A percentile compares a stretch with the other conserved stretches of the same genome.
Evolutionary conservation across 2,329 filamentous ascomycete genomes (phyloP).

Genomic region (Neonectria neomacrospora): DNA sequence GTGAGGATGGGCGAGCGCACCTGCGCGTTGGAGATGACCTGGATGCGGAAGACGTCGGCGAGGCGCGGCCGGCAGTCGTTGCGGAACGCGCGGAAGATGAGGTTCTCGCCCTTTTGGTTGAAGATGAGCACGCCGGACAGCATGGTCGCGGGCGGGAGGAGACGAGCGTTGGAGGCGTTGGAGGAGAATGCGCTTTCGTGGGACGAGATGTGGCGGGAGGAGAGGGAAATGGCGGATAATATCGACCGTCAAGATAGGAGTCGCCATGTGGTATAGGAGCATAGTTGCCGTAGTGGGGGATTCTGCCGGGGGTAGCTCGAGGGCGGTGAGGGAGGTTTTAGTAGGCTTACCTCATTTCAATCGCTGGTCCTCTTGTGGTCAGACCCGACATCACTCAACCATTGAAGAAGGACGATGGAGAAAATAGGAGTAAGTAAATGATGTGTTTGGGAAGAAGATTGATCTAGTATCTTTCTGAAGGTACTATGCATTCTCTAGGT

Average conservation of each 20-base stretch:
- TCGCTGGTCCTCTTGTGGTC: not conserved
- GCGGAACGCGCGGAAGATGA: constrained; percentile 98
- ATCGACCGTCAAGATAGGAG: constrained; percentile 21
- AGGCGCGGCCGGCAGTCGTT: constrained; percentile 98
- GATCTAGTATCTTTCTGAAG: not conserved
- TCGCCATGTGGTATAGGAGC: constrained; percentile 19
- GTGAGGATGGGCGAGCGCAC: constrained; percentile 98
- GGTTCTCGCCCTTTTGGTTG: constrained; percentile 99
- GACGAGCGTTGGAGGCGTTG: not conserved
- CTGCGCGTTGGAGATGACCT: constrained; percentile 98
- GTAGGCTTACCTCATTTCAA: not conserved
- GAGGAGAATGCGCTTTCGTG: not conserved
- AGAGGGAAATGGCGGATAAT: not conserved
- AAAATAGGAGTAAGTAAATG: not conserved
- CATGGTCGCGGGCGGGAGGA: constrained; percentile 69
- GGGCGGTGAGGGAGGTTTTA: constrained; percentile 22
- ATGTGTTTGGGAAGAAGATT: not conserved
- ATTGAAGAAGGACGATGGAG: not conserved
- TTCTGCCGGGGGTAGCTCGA: constrained; percentile 26
- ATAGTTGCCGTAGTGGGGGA: constrained; percentile 25
- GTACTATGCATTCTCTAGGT: not conserved
- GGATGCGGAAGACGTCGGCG: constrained; percentile 98
- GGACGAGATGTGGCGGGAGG: not conserved
- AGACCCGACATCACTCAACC: not conserved
- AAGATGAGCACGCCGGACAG: constrained; percentile 97